These are phyloP conservation scores for Scedosporium aurantiacum DNA, from an alignment of 2,329 filamentous ascomycete genomes.

Conservation along the genomic window DNA sequence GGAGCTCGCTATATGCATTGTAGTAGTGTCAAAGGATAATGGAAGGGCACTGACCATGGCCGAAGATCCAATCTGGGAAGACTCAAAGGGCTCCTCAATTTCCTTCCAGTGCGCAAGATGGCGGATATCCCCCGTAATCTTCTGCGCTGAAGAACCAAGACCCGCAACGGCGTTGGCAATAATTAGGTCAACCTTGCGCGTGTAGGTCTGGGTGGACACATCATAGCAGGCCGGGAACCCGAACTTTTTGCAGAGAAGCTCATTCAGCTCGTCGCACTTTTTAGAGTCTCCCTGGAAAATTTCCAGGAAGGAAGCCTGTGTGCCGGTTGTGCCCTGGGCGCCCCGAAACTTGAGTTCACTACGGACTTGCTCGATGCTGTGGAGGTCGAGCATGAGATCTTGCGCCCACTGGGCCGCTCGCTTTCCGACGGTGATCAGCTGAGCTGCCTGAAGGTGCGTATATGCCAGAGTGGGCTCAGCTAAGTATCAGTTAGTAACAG, in stretches of 20 bases:
- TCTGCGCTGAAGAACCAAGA: slow-evolving; percentile 62
- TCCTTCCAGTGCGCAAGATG: slow-evolving; percentile 70
- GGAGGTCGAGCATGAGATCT: slow-evolving; percentile 52
- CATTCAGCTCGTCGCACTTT: slow-evolving; percentile 44
- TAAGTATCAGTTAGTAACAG: too few species aligned
- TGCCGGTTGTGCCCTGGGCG: slow-evolving; percentile 48
- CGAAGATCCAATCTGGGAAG: slow-evolving; percentile 61
- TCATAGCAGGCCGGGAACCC: slow-evolving; percentile 40
- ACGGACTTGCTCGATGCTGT: slow-evolving; percentile 59
- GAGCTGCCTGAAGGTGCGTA: slow-evolving; percentile 56
- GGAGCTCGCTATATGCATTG: too few species aligned
- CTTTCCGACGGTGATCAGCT: slow-evolving; percentile 40
- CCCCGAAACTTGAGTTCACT: slow-evolving; percentile 62
- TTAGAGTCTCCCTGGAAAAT: slow-evolving; percentile 35
- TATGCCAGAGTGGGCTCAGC: slow-evolving; percentile 59
- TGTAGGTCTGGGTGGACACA: slow-evolving; percentile 54
- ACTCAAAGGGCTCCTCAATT: slow-evolving; percentile 74
- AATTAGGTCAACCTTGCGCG: slow-evolving; percentile 67
- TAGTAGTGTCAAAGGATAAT: slow-evolving; percentile 20
- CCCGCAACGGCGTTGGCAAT: slow-evolving; percentile 72
- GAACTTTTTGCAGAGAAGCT: slow-evolving; percentile 41
- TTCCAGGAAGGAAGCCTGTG: slow-evolving; percentile 46
- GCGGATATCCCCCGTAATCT: slow-evolving; percentile 64
- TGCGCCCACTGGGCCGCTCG: slow-evolving; percentile 65
- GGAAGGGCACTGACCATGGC: slow-evolving; percentile 32